phyloP scores from a whole-genome alignment of 2,329 filamentous ascomycete species.

The Tympanopsis confertula region DNA sequence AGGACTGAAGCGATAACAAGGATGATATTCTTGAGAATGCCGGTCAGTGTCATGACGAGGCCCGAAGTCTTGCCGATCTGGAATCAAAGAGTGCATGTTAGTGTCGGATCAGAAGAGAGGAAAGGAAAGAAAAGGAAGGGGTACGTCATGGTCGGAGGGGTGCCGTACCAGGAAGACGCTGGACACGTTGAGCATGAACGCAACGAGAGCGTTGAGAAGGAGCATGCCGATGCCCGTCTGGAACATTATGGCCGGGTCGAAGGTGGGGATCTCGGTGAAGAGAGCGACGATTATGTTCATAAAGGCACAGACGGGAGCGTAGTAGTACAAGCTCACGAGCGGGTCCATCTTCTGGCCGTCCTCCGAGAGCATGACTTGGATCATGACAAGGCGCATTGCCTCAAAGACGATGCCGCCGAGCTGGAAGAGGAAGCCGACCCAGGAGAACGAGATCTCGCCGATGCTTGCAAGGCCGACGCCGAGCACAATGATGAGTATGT shows the following conservation, averaged over 20 bases:
- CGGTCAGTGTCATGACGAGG: conserved; percentile 73
- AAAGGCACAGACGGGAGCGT: conserved; percentile 69
- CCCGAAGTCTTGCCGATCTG: conserved; percentile 83
- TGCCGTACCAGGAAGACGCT: conserved; percentile 71
- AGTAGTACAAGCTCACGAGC: conserved; percentile 80
- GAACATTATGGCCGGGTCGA: conserved; percentile 56
- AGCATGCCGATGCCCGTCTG: conserved; percentile 54
- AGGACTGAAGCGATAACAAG: conserved; percentile 66
- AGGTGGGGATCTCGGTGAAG: conserved; percentile 53
- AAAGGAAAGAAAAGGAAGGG: conserved; percentile 1
- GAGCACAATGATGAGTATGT: conserved; percentile 37
- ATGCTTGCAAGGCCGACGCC: conserved; percentile 39
- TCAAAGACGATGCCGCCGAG: conserved; percentile 68
- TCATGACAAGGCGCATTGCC: conserved; percentile 73
- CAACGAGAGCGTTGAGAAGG: conserved; percentile 63
- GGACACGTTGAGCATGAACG: conserved; percentile 71
- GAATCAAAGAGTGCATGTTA: conserved; percentile 4
- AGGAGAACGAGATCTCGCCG: conserved; percentile 59
- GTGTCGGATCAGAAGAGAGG: conserved; percentile 1
- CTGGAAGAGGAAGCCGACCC: conserved; percentile 58
- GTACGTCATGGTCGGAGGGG: neutral
- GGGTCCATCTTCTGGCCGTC: conserved; percentile 79
- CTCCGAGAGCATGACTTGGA: conserved; percentile 67
- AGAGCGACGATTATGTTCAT: conserved; percentile 67
- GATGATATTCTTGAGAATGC: conserved; percentile 80